A percentile compares a stretch with the other conserved stretches of the same genome.
These are phyloP conservation scores for Pisolithus tinctorius DNA, from an alignment of 768 basidiomycete species.

Conservation along the genomic window DNA sequence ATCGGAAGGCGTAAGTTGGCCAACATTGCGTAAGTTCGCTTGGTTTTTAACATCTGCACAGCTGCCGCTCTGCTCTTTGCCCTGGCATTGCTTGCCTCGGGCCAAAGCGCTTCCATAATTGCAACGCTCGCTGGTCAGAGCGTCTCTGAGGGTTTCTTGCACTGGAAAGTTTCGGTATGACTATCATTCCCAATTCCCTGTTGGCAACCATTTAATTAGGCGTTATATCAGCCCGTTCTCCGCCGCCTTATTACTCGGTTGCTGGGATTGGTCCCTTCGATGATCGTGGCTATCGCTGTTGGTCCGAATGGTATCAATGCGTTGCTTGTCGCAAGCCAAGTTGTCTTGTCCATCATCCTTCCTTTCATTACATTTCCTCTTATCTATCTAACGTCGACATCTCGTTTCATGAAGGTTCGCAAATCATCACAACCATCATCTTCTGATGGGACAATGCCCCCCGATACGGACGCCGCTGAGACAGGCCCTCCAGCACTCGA, in stretches of 20 bases:
- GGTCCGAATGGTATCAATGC: conserved; percentile 66
- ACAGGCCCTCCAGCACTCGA: neutral
- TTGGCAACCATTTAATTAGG: conserved; percentile 20
- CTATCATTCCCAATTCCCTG: conserved; percentile 4
- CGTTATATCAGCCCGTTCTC: conserved; percentile 48
- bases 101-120: conserved; percentile 86
- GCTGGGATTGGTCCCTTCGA: conserved; percentile 76
- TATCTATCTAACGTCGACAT: conserved; percentile 62
- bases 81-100: conserved; percentile 74
- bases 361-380: conserved; percentile 84
- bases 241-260: conserved; percentile 80
- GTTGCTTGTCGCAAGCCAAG: conserved; percentile 83
- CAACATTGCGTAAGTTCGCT: conserved; percentile 1
- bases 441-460: neutral
- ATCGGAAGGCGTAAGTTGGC: conserved; percentile 57
- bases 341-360: conserved; percentile 73
- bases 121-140: conserved; percentile 89
- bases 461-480: neutral
- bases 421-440: conserved; percentile 10
- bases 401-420: conserved; percentile 63
- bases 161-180: conserved; percentile 72
- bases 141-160: conserved; percentile 84
- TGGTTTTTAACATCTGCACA: conserved; percentile 19
- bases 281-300: conserved; percentile 66
- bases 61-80: conserved; percentile 86